Percentiles rank a stretch among this genome's conserved stretches.
phyloP scores from a whole-genome alignment of 2,329 filamentous ascomycete species.

The Alternaria postmessia region DNA sequence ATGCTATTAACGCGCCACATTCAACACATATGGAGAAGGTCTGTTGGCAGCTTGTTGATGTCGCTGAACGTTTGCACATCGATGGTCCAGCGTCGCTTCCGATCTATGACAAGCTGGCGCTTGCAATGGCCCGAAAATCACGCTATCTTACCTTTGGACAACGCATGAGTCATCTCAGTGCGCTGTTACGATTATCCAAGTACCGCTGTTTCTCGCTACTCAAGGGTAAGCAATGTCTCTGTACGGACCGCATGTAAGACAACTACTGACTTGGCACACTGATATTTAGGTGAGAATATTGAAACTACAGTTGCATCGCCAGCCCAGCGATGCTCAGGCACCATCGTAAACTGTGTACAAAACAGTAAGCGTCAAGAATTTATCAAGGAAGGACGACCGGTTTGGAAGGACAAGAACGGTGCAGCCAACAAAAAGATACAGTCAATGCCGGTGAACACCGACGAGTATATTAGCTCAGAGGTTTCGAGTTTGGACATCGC shows the following conservation, averaged over 20 bases:
- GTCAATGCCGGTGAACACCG: too few species aligned
- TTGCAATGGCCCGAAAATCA: constrained; percentile 6
- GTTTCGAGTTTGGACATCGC: too few species aligned
- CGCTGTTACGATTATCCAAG: constrained; percentile 15
- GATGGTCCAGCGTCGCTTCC: constrained; percentile 8
- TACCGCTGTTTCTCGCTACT: constrained; percentile 18
- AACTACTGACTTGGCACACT: too few species aligned
- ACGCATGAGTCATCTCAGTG: constrained; percentile 15
- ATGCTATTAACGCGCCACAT: neutral
- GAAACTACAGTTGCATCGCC: constrained; percentile 5
- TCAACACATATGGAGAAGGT: constrained; percentile 19
- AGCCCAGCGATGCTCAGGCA: neutral
- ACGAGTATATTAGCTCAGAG: too few species aligned
- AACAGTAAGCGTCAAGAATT: neutral
- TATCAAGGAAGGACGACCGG: neutral
- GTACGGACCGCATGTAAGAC: too few species aligned
- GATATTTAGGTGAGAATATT: constrained; percentile 2
- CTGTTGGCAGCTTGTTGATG: constrained; percentile 20
- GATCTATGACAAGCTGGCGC: constrained; percentile 11
- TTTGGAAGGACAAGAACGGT: neutral
- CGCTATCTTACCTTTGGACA: constrained; percentile 15
- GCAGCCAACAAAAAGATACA: neutral
- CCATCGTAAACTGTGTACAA: neutral
- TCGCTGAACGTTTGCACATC: constrained; percentile 14
- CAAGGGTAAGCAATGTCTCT: constrained; percentile 7